phyloP scores from a whole-genome alignment of 2,329 filamentous ascomycete genomes.

The Apiospora marii region DNA sequence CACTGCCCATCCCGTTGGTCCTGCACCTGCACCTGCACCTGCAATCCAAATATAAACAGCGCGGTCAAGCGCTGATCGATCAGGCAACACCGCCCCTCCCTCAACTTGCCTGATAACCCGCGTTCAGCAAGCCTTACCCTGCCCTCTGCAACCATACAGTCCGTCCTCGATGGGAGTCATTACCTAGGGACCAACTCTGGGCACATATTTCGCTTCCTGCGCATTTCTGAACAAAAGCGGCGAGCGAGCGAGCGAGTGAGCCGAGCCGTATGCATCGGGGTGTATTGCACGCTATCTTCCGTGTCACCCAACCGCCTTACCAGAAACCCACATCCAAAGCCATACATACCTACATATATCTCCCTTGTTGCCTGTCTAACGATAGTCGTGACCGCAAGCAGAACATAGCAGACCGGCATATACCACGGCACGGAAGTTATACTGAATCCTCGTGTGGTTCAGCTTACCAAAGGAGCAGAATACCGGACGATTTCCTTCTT shows the following conservation, averaged over 20 bases:
- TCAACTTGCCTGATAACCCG: neutral
- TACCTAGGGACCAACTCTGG: neutral
- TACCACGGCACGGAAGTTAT: neutral
- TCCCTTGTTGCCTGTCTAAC: constrained; percentile 7
- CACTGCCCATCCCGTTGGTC: constrained; percentile 19
- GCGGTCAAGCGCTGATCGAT: neutral
- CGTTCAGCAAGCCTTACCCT: neutral
- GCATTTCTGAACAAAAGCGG: neutral
- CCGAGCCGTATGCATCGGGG: neutral
- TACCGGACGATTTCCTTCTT: neutral
- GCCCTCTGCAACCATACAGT: neutral
- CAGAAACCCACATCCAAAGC: neutral
- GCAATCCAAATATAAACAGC: constrained; percentile 21
- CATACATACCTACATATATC: neutral
- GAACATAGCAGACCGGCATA: constrained; percentile 11
- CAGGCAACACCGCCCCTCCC: constrained; percentile 16
- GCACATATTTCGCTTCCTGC: neutral
- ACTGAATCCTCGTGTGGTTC: neutral
- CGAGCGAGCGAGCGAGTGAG: constrained; percentile 5
- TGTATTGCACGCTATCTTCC: neutral
- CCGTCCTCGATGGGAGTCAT: neutral
- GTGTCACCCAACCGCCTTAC: neutral
- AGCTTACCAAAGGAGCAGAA: neutral
- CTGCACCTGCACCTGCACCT: neutral
- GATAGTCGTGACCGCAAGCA: neutral